These are phyloP conservation scores for Fusarium lyarnte DNA, from an alignment of 2,329 filamentous ascomycete genomes.

Conservation along the genomic window DNA sequence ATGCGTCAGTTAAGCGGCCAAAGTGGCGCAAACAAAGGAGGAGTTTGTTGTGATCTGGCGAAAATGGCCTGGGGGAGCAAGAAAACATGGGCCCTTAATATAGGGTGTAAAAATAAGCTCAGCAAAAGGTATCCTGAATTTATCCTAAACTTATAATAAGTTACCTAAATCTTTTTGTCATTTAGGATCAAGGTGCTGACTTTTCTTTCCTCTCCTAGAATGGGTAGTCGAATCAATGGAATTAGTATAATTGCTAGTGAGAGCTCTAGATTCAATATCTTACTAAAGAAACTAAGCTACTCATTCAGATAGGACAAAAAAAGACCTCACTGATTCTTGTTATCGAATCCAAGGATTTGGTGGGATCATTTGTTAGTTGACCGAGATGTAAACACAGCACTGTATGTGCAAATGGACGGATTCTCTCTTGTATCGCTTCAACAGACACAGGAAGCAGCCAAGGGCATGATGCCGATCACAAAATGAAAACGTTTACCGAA, in stretches of 20 bases:
- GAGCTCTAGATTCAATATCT: neutral
- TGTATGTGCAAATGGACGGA: neutral
- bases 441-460: neutral
- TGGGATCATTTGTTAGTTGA: neutral
- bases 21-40: conserved; percentile 24
- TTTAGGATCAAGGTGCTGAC: too few species aligned
- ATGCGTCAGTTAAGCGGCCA: conserved; percentile 32
- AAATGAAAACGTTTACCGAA: neutral
- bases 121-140: too few species aligned
- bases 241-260: neutral
- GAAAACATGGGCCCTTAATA: too few species aligned
- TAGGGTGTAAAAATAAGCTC: too few species aligned
- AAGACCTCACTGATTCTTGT: neutral
- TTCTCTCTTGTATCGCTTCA: neutral
- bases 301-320: neutral
- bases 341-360: neutral
- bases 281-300: neutral
- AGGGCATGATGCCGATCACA: neutral
- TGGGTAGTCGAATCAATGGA: neutral
- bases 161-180: too few species aligned
- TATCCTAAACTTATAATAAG: too few species aligned
- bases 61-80: too few species aligned
- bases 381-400: conserved; percentile 2
- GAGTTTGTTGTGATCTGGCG: conserved; percentile 19
- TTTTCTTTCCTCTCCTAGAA: too few species aligned